These are phyloP conservation scores for Brassica cretica DNA, from an alignment of 345 rosid genomes.

Conservation along the genomic window DNA sequence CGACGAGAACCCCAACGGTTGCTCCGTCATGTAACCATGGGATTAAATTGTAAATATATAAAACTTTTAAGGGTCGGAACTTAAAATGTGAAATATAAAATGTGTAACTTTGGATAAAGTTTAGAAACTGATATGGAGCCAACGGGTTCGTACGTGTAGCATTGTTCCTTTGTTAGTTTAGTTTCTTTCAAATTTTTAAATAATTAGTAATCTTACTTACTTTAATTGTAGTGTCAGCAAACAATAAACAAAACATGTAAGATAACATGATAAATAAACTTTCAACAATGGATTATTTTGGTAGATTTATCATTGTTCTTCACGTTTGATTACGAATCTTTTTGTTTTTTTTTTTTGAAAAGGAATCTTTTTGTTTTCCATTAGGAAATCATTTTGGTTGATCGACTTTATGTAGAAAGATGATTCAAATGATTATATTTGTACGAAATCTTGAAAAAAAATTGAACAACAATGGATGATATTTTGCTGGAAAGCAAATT, in stretches of 20 bases:
- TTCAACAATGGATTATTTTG: neutral
- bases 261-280: neutral
- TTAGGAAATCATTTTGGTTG: slow-evolving; percentile 5
- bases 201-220: slow-evolving; percentile 14
- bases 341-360: neutral
- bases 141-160: slow-evolving; percentile 27
- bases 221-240: slow-evolving; percentile 24
- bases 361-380: neutral
- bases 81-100: neutral
- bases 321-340: neutral
- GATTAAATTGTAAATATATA: neutral
- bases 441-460: slow-evolving; percentile 10
- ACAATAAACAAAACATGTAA: slow-evolving; percentile 9
- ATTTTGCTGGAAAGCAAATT: slow-evolving; percentile 23
- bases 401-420: slow-evolving; percentile 14
- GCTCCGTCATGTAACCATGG: slow-evolving; percentile 35
- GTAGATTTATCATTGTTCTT: slow-evolving; percentile 14
- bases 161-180: slow-evolving; percentile 25
- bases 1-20: slow-evolving; percentile 42
- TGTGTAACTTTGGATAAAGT: slow-evolving; percentile 7
- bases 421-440: slow-evolving; percentile 24
- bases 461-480: slow-evolving; percentile 8
- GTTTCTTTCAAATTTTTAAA: neutral
- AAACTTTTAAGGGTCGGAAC: neutral
- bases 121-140: slow-evolving; percentile 27